phyloP scores from a whole-genome alignment of 176 grass and related monocot genomes.

The Bothriochloa decipiens region DNA sequence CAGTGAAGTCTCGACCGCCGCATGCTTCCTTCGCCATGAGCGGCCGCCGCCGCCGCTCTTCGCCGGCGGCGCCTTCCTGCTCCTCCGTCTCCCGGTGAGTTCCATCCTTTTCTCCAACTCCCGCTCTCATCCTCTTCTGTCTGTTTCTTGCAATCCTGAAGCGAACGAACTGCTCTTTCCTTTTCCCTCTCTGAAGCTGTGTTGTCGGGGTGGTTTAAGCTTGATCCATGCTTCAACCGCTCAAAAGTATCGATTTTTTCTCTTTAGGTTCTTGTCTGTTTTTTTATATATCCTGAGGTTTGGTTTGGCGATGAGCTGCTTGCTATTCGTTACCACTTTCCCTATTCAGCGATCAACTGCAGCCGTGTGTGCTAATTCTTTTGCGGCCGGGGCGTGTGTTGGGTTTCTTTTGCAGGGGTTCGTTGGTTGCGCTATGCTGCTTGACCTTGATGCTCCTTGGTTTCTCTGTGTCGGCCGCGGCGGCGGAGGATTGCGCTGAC shows the following conservation, averaged over 20 bases:
- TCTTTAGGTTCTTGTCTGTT: neutral
- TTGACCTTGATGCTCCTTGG: constrained; percentile 22
- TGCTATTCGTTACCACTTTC: constrained; percentile 20
- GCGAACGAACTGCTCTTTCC: constrained; percentile 31
- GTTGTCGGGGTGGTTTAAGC: neutral
- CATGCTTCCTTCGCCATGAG: constrained; percentile 52
- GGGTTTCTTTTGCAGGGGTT: constrained; percentile 42
- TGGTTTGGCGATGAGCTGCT: constrained; percentile 29
- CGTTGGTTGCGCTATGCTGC: constrained; percentile 41
- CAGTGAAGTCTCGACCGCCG: constrained; percentile 48
- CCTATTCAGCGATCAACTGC: constrained; percentile 40
- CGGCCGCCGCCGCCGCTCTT: constrained; percentile 37
- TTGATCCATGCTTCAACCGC: constrained; percentile 36
- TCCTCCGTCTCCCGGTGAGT: constrained; percentile 37
- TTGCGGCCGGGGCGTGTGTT: constrained; percentile 1
- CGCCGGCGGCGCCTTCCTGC: constrained; percentile 19
- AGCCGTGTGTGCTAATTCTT: constrained; percentile 29
- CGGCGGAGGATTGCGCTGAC: constrained; percentile 30
- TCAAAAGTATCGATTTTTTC: neutral
- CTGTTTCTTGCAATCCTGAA: constrained; percentile 20
- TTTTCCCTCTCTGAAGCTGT: neutral
- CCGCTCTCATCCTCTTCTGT: neutral
- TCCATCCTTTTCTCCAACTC: constrained; percentile 1
- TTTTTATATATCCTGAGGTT: neutral
- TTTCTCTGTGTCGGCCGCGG: constrained; percentile 26